Evolutionary conservation across 2,329 filamentous ascomycete species (phyloP), one percentile per base, ranked within the genome.

Genomic region (Hysterium pulicare): DNA sequence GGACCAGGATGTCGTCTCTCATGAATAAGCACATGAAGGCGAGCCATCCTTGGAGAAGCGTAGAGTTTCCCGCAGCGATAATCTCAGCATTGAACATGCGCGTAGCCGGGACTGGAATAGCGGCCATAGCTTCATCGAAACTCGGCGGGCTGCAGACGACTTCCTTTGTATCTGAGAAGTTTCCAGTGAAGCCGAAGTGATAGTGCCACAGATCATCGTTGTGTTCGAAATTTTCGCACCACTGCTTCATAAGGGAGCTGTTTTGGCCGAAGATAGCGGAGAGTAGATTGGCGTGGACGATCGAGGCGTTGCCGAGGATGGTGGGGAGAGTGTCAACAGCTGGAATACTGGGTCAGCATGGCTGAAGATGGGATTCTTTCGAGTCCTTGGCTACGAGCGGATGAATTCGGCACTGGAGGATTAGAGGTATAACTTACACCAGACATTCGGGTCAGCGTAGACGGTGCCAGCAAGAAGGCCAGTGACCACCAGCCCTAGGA

Each of bases 81-180:
- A 36, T 15, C 19, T 36, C 33, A 21, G 33, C n/a, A 21, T 22
- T 9, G 19, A 36, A 36, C 33, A 36, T 36, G 19, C 8, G 33
- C 10, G 33, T 22, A 9, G 21, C 15, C 15, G 33, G 19, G 7
- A 9, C 8, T 7, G 33, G 7, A 19, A 36, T 9, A 5, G 33
- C 33, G 9, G 5, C 19, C 10, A 36, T 22, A 17, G 33, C 19
- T 17, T 17, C 15, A 9, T 20, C 19, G 20, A 19, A 17, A 7
- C 15, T 36, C 15, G 19, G 19, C 9, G 33, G 33, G 19, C 21
- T 21, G 15, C 33, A 36, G 19, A 36, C 9, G 19, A 36, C 33
- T 9, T 19, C 15, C 15, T 36, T 36, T 9, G 19, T 9, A 19
- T 36, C 33, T 5, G 33, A 8, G n/a, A 19, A 36, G 9, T 8